phyloP scores from a whole-genome alignment of 805 yeast species.

The Jamesozyma spencerorum region DNA sequence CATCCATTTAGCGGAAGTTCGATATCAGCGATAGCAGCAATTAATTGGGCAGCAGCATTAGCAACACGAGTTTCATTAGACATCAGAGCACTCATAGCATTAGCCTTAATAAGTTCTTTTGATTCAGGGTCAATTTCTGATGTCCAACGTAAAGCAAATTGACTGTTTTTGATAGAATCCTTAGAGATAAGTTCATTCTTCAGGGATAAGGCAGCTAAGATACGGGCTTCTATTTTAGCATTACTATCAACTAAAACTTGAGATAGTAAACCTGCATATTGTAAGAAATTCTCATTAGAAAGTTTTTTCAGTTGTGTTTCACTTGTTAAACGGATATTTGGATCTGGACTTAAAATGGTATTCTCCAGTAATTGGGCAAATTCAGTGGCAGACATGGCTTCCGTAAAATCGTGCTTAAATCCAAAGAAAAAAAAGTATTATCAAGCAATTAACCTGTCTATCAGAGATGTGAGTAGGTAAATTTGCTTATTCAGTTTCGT shows the following conservation, averaged over 20 bases:
- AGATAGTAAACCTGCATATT: conserved; percentile 60
- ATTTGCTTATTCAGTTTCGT: too few relatives aligned
- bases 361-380: conserved; percentile 66
- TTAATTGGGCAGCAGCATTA: conserved; percentile 81
- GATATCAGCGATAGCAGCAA: conserved; percentile 94
- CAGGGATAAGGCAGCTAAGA: conserved; percentile 79
- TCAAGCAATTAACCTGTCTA: background rate
- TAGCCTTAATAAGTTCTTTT: conserved; percentile 56
- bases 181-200: conserved; percentile 86
- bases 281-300: conserved; percentile 67
- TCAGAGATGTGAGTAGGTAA: too few relatives aligned
- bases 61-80: conserved; percentile 68
- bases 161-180: conserved; percentile 48
- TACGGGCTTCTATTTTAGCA: conserved; percentile 70
- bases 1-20: conserved; percentile 84
- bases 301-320: conserved; percentile 65
- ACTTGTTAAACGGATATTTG: conserved; percentile 60
- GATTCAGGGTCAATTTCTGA: conserved; percentile 40
- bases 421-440: too few relatives aligned
- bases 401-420: too few relatives aligned
- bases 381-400: conserved; percentile 34
- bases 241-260: conserved; percentile 59
- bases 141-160: conserved; percentile 69
- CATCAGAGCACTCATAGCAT: conserved; percentile 53
- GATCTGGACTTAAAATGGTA: conserved; percentile 64